Base-by-base conservation (phyloP, 129 eudicot genomes). In the Tanacetum coccineum region DNA sequence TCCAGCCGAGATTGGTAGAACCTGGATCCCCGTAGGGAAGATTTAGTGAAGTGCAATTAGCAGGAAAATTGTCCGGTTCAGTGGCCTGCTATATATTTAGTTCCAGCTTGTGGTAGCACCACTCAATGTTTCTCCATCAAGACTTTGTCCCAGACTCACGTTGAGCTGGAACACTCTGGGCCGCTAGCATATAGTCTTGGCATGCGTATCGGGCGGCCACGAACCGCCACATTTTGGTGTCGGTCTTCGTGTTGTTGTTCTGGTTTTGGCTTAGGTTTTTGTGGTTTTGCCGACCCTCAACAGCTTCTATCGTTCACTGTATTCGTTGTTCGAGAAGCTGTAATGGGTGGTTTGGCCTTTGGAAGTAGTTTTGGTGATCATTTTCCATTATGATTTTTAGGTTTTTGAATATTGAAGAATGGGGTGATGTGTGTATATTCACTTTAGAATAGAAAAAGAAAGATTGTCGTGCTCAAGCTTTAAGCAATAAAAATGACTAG, bases 51-150 rank as follows among this genome's bases (percentile, higher is more conserved):
- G 74, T 57, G 66, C 44, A 70, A 56, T 46, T 70, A 12, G 69
- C 67, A 1, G 79, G 79, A n/a, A n/a, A 44, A 75, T 59, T 14
- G 74, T 9, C 79, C 79, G 15, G 74, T 47, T 3, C 79, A 0
- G 79, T 75, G 60, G 49, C n/a, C 52, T 4, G 53, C 55, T 13
- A 50, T 67, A n/a, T n/a, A n/a, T n/a, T n/a, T n/a, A 75, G 80
- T 3, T 75, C n/a, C 80, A 9, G 74, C 74, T 14, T 68, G 48
- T 5, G 57, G 74, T 22, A 68, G 78, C 15, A 74, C 78, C 78
- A 74, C 53, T 66, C 60, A 7, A 74, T 66, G 78, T 74, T 30
- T 74, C 59, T 3, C 78, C 78, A 4, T 74, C 67, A n/a, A 53
- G 57, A 65, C 19, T 13, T 55, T 74, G 78, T 19, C 78, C 78